Percentiles rank a stretch among this genome's conserved stretches.
phyloP scores from a whole-genome alignment of 495 filamentous ascomycete genomes.

The Bombardia bombarda region DNA sequence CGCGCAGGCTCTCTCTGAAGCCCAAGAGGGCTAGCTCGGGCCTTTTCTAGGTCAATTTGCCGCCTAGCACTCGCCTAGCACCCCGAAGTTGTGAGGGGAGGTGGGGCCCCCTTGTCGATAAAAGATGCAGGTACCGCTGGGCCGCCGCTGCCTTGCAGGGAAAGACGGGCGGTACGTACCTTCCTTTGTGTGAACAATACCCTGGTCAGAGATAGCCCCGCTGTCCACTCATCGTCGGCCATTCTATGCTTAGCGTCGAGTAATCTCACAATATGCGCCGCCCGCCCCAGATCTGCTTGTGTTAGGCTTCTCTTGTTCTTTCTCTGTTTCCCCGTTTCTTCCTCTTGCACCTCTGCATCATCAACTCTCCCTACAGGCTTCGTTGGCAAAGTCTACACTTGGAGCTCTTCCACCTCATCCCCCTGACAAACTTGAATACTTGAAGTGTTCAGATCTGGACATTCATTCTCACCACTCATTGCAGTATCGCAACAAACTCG shows the following conservation, averaged over 20 bases:
- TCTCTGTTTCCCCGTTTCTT: constrained; percentile 7
- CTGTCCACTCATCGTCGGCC: neutral
- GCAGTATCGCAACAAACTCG: constrained; percentile 1
- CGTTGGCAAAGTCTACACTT: constrained; percentile 50
- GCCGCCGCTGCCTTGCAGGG: too few species aligned
- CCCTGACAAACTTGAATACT: constrained; percentile 29
- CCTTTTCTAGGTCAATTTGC: too few species aligned
- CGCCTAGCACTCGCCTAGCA: neutral
- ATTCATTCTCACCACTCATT: constrained; percentile 21
- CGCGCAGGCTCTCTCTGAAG: neutral
- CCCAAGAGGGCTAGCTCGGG: neutral
- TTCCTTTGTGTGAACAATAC: too few species aligned
- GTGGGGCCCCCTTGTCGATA: neutral
- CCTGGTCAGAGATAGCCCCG: too few species aligned
- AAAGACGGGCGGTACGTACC: too few species aligned
- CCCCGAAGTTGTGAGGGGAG: neutral
- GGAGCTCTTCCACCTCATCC: constrained; percentile 9
- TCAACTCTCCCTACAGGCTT: constrained; percentile 32
- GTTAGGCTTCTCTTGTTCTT: constrained; percentile 4
- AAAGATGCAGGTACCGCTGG: constrained; percentile 6
- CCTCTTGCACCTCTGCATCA: constrained; percentile 2
- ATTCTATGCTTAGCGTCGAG: constrained; percentile 2
- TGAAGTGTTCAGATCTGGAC: constrained; percentile 34
- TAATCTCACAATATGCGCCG: constrained; percentile 10
- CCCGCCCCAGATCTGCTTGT: constrained; percentile 10